Evolutionary conservation across 257 asterid genomes (phyloP).

Genomic region (Coffea canephora): DNA sequence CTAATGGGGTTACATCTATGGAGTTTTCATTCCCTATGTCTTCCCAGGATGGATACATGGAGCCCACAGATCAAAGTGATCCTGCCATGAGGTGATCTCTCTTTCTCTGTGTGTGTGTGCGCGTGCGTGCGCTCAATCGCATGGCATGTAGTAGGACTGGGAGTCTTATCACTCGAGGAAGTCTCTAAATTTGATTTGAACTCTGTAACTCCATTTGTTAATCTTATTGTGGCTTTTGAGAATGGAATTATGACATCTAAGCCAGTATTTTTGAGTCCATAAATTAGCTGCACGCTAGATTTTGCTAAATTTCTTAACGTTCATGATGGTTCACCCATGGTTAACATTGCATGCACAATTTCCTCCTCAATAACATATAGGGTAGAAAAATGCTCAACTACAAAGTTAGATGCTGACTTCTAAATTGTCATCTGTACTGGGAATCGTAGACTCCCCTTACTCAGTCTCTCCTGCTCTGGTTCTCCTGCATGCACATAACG

Average conservation of each 20-base stretch:
- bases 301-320: neutral
- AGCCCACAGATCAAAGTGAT: conserved; percentile 50
- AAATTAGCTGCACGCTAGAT: neutral
- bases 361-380: neutral
- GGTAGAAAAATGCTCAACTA: neutral
- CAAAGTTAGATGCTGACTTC: neutral
- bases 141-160: too few species aligned
- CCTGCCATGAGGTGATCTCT: conserved; percentile 42
- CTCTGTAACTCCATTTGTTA: neutral
- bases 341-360: neutral
- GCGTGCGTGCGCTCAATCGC: too few species aligned
- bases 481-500: neutral
- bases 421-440: too few species aligned
- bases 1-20: conserved; percentile 79
- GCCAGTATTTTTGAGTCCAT: neutral
- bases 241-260: neutral
- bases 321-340: too few species aligned
- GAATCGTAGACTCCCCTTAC: neutral
- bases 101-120: neutral
- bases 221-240: neutral
- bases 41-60: conserved; percentile 62
- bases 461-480: neutral
- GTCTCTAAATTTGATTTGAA: neutral
- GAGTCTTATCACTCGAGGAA: neutral
- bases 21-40: conserved; percentile 62